A percentile compares a stretch with the other conserved stretches of the same genome.
phyloP scores from a whole-genome alignment of 2,329 filamentous ascomycete species.

The Immersiporthe knoxdaviesiana region DNA sequence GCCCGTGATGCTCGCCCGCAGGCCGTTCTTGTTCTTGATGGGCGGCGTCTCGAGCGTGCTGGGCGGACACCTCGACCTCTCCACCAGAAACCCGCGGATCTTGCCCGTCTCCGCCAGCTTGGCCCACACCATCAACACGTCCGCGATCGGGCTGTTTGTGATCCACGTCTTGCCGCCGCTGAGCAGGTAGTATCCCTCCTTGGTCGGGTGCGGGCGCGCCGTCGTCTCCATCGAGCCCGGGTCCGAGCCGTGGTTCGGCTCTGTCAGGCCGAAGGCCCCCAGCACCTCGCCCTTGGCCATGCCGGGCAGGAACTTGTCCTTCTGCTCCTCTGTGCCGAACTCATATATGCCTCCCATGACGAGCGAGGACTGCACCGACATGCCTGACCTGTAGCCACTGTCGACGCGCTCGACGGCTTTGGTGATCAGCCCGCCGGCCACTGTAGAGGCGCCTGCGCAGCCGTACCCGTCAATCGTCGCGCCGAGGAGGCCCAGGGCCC shows the following conservation, averaged over 20 bases:
- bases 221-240: constrained; percentile 83
- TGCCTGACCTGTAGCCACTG: constrained; percentile 82
- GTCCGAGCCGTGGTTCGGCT: constrained; percentile 87
- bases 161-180: constrained; percentile 89
- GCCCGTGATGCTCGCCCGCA: constrained; percentile 90
- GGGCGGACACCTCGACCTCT: constrained; percentile 80
- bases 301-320: constrained; percentile 74
- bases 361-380: constrained; percentile 85
- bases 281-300: constrained; percentile 78
- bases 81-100: constrained; percentile 90
- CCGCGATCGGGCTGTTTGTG: constrained; percentile 84
- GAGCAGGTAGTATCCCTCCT: constrained; percentile 75
- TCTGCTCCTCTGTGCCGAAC: constrained; percentile 78
- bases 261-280: constrained; percentile 83
- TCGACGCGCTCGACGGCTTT: constrained; percentile 86
- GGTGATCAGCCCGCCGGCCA: constrained; percentile 81
- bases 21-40: constrained; percentile 93
- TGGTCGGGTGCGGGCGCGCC: constrained; percentile 75
- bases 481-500: constrained; percentile 78
- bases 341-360: constrained; percentile 87
- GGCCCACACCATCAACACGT: constrained; percentile 85
- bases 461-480: constrained; percentile 82
- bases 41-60: constrained; percentile 90
- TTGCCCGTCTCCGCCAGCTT: constrained; percentile 90
- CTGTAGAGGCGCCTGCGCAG: constrained; percentile 80